Percentiles rank a stretch among this genome's conserved stretches.
These are phyloP conservation scores for Triticum monococcum DNA, from an alignment of 176 grass and related monocot genomes.

Conservation along the genomic window DNA sequence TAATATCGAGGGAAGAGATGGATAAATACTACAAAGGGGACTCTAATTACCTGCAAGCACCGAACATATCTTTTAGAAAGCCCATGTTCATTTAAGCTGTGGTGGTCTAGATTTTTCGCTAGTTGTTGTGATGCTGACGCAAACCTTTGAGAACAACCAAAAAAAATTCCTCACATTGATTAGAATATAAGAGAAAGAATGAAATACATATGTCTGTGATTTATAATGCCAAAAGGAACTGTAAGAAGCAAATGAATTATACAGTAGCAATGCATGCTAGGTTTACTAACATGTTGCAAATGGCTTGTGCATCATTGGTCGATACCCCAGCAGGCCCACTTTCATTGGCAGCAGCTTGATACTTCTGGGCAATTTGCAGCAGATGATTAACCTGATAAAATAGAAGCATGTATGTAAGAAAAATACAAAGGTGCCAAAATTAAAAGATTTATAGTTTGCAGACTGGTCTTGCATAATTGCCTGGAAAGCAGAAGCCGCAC, in stretches of 20 bases:
- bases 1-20: neutral
- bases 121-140: conserved; percentile 66
- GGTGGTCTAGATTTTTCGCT: conserved; percentile 76
- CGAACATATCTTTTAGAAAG: conserved; percentile 99
- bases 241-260: neutral
- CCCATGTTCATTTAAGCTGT: conserved; percentile 89
- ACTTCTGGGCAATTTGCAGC: conserved; percentile 92
- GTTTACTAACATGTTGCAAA: conserved; percentile 80
- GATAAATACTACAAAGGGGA: neutral
- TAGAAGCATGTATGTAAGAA: neutral
- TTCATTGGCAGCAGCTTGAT: conserved; percentile 56
- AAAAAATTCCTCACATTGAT: neutral
- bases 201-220: neutral
- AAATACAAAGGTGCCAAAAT: neutral
- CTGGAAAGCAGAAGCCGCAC: neutral
- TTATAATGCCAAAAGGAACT: conserved; percentile 9
- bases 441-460: neutral
- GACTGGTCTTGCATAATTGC: neutral
- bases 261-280: neutral
- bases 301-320: conserved; percentile 66
- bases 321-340: conserved; percentile 62
- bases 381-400: conserved; percentile 74
- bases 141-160: conserved; percentile 61
- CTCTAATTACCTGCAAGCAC: conserved; percentile 75
- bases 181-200: conserved; percentile 7